Conservation (phyloP, 2,329 filamentous ascomycete species). For the Rhynchosporium agropyri region DNA sequence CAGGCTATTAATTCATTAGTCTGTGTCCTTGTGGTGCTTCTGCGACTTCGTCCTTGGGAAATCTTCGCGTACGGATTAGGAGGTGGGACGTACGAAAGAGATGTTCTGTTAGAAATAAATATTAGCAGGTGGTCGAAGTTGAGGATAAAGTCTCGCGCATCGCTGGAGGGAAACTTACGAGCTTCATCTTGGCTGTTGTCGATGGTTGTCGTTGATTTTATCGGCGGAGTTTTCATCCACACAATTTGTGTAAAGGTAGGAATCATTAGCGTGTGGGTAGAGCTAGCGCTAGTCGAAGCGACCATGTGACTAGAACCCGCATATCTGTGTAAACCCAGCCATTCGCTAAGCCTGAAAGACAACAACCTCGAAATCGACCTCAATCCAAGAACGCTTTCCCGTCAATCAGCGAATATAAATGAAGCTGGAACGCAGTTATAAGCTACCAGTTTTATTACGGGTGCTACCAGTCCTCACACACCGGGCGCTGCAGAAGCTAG, state of each 20-base stretch:
- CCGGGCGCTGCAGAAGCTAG: too few relatives aligned
- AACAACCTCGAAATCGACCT: too few relatives aligned
- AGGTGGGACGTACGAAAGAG: slow-evolving; percentile 40
- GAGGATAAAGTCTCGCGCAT: not conserved
- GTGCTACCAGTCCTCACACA: too few relatives aligned
- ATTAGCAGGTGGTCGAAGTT: slow-evolving; percentile 33
- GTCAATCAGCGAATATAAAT: too few relatives aligned
- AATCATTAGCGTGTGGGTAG: slow-evolving; percentile 11
- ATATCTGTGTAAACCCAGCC: too few relatives aligned
- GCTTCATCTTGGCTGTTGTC: slow-evolving; percentile 40
- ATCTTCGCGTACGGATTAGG: slow-evolving; percentile 14
- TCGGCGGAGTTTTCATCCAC: not conserved
- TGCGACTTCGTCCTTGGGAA: slow-evolving; percentile 8
- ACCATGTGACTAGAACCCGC: not conserved
- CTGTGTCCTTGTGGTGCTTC: slow-evolving; percentile 6
- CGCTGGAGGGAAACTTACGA: slow-evolving; percentile 36
- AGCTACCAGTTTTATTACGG: too few relatives aligned
- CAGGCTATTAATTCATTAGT: slow-evolving; percentile 56
- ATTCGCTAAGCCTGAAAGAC: too few relatives aligned
- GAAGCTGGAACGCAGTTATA: too few relatives aligned
- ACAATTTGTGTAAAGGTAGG: not conserved
- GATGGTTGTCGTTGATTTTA: slow-evolving; percentile 18
- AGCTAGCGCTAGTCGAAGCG: not conserved
- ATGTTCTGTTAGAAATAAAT: slow-evolving; percentile 37
- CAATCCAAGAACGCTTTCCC: too few relatives aligned